Conservation (phyloP, 495 filamentous ascomycete genomes). For the Neohortaea acidophila region DNA sequence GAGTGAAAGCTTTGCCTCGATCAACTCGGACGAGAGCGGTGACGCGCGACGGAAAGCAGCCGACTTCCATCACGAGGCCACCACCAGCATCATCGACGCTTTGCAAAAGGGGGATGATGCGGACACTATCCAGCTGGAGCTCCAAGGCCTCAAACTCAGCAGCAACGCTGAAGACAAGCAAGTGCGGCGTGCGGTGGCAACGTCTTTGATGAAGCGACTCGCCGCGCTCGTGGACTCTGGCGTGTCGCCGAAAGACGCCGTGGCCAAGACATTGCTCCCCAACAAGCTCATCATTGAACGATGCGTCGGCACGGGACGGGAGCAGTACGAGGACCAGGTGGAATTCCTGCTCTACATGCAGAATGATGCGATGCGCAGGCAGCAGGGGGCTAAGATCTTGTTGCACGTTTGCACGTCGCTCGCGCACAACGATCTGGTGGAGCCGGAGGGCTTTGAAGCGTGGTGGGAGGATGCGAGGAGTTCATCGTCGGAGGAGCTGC, state of each 20-base stretch:
- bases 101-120: conserved; percentile 57
- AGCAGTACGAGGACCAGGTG: conserved; percentile 56
- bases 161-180: conserved; percentile 78
- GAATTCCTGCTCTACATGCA: conserved; percentile 74
- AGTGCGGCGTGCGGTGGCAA: conserved; percentile 71
- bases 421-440: conserved; percentile 69
- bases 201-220: conserved; percentile 70
- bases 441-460: conserved; percentile 71
- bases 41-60: conserved; percentile 33
- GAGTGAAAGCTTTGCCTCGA: conserved; percentile 37
- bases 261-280: conserved; percentile 41
- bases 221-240: conserved; percentile 51
- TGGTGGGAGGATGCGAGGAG: conserved; percentile 74
- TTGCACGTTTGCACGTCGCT: conserved; percentile 63
- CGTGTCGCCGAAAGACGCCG: conserved; percentile 41
- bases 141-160: conserved; percentile 74
- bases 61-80: conserved; percentile 77
- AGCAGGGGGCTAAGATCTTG: conserved; percentile 46
- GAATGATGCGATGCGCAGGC: conserved; percentile 49
- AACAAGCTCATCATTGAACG: conserved; percentile 45
- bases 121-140: conserved; percentile 78
- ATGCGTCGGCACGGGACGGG: conserved; percentile 42
- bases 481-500: conserved; percentile 48
- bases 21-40: conserved; percentile 41
- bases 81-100: conserved; percentile 66